Percentiles rank a stretch among this genome's conserved stretches.
Evolutionary conservation across 208 protist species (phyloP).

Genomic region (Angomonas ambiguus): DNA sequence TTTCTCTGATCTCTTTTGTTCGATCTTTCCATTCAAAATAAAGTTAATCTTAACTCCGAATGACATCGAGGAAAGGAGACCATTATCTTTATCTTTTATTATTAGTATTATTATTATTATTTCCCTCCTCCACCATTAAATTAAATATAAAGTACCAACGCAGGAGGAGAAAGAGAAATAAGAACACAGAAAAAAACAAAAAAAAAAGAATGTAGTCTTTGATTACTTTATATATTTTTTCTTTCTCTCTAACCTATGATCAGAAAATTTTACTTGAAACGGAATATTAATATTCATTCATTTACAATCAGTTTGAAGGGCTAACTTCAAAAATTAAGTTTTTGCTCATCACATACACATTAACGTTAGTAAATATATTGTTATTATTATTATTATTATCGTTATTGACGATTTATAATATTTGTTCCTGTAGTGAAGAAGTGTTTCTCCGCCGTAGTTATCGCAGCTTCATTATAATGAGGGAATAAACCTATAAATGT

Average conservation of each 20-base stretch:
- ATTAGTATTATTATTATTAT: conserved; percentile 20
- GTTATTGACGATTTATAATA: background rate
- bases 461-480: conserved; percentile 12
- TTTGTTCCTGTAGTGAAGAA: background rate
- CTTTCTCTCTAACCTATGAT: no score
- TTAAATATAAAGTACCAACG: no score
- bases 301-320: conserved; percentile 44
- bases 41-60: background rate
- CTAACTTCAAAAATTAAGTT: conserved; percentile 40
- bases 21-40: no score
- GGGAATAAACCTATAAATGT: background rate
- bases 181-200: background rate
- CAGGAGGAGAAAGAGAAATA: conserved; percentile 7
- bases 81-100: conserved; percentile 18
- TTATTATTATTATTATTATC: background rate
- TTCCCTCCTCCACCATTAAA: no score
- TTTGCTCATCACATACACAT: background rate
- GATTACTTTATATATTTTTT: no score
- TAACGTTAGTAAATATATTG: background rate
- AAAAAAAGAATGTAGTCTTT: background rate
- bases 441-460: conserved; percentile 26
- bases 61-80: background rate
- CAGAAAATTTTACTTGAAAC: conserved; percentile 19
- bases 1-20: conserved; percentile 17
- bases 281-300: conserved; percentile 28